Evolutionary conservation across 2,329 filamentous ascomycete species (phyloP).

Genomic region (Didymellaceae sp.): DNA sequence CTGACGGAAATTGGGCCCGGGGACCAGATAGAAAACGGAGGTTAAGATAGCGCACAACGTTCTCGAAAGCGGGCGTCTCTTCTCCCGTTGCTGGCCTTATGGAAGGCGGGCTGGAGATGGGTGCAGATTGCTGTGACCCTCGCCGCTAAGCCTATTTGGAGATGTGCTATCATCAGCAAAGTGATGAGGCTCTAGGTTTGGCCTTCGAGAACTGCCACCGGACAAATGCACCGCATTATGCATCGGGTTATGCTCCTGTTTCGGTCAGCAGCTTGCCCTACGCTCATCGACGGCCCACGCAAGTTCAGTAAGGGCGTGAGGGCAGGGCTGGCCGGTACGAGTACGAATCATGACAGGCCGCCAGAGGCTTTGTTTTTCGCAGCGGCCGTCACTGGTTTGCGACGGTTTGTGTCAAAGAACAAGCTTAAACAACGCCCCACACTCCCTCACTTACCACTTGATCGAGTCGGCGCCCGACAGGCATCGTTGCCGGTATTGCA

Average conservation of each 20-base stretch:
- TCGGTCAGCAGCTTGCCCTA: constrained; percentile 36
- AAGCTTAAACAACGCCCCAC: constrained; percentile 24
- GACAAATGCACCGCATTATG: constrained; percentile 36
- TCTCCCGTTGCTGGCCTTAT: constrained; percentile 28
- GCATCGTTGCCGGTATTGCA: constrained; percentile 28
- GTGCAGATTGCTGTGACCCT: constrained; percentile 31
- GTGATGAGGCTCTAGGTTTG: constrained; percentile 42
- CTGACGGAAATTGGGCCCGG: constrained; percentile 12
- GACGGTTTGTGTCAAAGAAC: constrained; percentile 18
- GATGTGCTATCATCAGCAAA: constrained; percentile 26
- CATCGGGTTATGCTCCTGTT: constrained; percentile 43
- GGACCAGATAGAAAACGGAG: constrained; percentile 12
- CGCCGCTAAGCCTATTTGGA: constrained; percentile 31
- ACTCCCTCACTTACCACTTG: constrained; percentile 23
- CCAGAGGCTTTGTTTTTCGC: constrained; percentile 12
- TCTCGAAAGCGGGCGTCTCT: constrained; percentile 35
- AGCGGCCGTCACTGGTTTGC: constrained; percentile 22
- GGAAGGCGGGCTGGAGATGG: constrained; percentile 24
- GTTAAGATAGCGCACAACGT: constrained; percentile 23
- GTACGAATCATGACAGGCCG: constrained; percentile 3
- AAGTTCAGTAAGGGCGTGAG: constrained; percentile 28
- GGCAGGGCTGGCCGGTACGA: constrained; percentile 2
- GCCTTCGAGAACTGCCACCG: constrained; percentile 27
- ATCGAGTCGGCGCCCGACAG: constrained; percentile 18
- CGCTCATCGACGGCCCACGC: constrained; percentile 33